phyloP scores from a whole-genome alignment of 345 rosid species.

The Euphorbia tirucalli region DNA sequence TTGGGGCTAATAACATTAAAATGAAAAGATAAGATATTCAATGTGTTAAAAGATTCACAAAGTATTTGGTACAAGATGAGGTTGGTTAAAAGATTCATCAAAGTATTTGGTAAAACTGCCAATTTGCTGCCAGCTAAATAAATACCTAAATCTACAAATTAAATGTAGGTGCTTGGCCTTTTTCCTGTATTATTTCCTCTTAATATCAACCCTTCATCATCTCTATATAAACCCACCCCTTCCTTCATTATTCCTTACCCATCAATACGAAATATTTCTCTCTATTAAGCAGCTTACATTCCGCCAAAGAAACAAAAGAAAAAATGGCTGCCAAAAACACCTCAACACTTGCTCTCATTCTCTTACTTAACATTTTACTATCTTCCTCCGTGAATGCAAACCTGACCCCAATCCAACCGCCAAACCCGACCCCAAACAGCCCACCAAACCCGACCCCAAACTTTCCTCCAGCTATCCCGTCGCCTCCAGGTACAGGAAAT shows the following conservation, averaged over 20 bases:
- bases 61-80: too few relatives aligned
- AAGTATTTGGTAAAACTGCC: constrained; percentile 5
- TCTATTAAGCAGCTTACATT: constrained; percentile 10
- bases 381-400: constrained; percentile 41
- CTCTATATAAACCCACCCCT: constrained; percentile 46
- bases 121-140: constrained; percentile 35
- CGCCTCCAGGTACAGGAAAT: constrained; percentile 21
- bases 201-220: too few relatives aligned
- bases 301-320: not conserved
- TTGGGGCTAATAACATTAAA: too few relatives aligned
- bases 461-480: constrained; percentile 26
- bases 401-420: constrained; percentile 30
- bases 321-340: constrained; percentile 48
- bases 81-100: too few relatives aligned
- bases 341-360: constrained; percentile 43
- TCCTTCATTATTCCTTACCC: constrained; percentile 14
- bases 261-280: too few relatives aligned
- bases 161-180: too few relatives aligned
- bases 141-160: constrained; percentile 24
- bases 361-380: constrained; percentile 50
- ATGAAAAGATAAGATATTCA: too few relatives aligned
- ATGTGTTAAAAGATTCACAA: too few relatives aligned
- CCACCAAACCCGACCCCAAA: constrained; percentile 25
- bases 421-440: constrained; percentile 15
- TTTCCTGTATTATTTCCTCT: too few relatives aligned